Base-by-base conservation (phyloP, 2,329 filamentous ascomycete species). In the Plectosphaerella sp. region DNA sequence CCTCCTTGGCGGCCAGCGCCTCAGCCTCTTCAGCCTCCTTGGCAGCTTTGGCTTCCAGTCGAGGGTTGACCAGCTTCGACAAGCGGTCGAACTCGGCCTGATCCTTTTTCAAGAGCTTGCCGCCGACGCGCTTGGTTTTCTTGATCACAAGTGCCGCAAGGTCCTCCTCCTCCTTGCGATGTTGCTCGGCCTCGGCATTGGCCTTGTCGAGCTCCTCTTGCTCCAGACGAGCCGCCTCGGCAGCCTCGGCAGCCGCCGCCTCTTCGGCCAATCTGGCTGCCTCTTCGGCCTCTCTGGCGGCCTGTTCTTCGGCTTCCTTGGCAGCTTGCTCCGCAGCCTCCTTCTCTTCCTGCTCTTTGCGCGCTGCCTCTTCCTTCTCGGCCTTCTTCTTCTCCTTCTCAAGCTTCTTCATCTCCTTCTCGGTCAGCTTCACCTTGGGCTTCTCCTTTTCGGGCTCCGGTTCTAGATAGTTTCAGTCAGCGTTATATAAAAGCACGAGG, bases 391-490 rank as follows among this genome's bases (percentile, higher is more conserved):
- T 74, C 57, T 75, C 69, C 60, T 75, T 75, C 49, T 79, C 76
- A 20, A 77, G 74, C 59, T 77, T 77, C 59, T 76, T 74, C 16
- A 74, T 70, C 59, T 80, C 77, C 54, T 75, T 79, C 58, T 76
- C 75, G 61, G 63, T 73, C 42, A 79, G 64, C 61, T 74, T 78
- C 35, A 72, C 65, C 45, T 69, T 67, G 57, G 75, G 71, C 47
- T 69, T 71, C 42, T 72, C 64, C 57, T 71, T 72, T 35, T 72
- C 70, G 55, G 72, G 56, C 52, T 64, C 63, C 60, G 54, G 61
- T 56, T 73, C 68, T 61, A 33, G 28, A 33, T 33, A 33, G 28
- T 33, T 12, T 33, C 28, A 33, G 11, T 33, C 28, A 33, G 28
- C 28, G 11, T 33, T 7, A 12, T 5, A 33, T 33, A 33, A 2